A percentile compares a stretch with the other conserved stretches of the same genome.
Conservation (phyloP, 805 yeast species). For the Ogataea sp. region DNA sequence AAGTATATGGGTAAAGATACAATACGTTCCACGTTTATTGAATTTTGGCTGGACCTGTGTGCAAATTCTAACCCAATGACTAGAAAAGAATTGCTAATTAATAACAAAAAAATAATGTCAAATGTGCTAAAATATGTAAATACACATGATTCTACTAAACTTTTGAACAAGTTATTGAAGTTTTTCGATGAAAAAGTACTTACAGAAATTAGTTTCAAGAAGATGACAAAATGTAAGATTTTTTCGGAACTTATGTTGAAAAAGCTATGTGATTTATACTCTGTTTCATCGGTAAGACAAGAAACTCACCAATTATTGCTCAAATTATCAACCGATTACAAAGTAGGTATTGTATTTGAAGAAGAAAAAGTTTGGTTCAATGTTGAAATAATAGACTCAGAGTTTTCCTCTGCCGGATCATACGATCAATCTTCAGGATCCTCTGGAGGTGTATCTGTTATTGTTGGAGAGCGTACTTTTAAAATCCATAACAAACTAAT, state of each 20-base stretch:
- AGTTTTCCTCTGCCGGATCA: constrained; percentile 15
- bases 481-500: constrained; percentile 61
- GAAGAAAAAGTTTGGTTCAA: constrained; percentile 46
- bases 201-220: constrained; percentile 52
- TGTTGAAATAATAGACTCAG: not conserved
- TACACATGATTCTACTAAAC: constrained; percentile 41
- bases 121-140: constrained; percentile 60
- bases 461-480: constrained; percentile 43
- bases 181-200: constrained; percentile 46
- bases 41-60: constrained; percentile 52
- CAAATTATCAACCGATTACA: constrained; percentile 40
- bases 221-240: constrained; percentile 63
- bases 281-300: constrained; percentile 24
- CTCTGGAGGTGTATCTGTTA: constrained; percentile 33
- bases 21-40: constrained; percentile 52
- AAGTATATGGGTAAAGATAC: constrained; percentile 30
- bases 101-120: constrained; percentile 49
- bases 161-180: constrained; percentile 32
- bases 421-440: not conserved
- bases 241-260: constrained; percentile 70
- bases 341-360: constrained; percentile 36
- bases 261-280: constrained; percentile 44
- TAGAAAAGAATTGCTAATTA: constrained; percentile 56
- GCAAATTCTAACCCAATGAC: constrained; percentile 40
- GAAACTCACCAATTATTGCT: constrained; percentile 39